These are phyloP conservation scores for Neurospora pannonica DNA, from an alignment of 495 filamentous ascomycete genomes.

Conservation along the genomic window DNA sequence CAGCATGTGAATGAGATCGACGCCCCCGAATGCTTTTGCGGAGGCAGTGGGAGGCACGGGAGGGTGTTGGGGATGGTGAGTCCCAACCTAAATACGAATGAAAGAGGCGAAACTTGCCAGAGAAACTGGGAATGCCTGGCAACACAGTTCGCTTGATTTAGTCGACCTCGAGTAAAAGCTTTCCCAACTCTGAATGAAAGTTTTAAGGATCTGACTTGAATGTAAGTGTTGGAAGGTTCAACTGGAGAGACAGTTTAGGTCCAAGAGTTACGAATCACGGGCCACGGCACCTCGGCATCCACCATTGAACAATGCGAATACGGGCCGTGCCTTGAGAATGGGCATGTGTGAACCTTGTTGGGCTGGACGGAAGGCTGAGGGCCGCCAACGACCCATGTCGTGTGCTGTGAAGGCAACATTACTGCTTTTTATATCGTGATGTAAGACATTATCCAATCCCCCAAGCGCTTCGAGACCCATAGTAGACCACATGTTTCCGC, in stretches of 20 bases:
- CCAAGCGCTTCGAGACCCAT: background rate
- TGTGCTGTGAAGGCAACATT: background rate
- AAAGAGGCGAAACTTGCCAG: background rate
- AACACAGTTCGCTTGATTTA: background rate
- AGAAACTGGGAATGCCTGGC: background rate
- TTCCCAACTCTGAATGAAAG: background rate
- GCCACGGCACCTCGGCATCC: background rate
- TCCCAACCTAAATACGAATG: background rate
- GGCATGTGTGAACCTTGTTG: background rate
- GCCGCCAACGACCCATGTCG: background rate
- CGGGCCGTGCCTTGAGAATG: background rate
- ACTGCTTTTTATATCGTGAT: background rate
- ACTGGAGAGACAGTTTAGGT: background rate
- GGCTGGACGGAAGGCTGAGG: background rate
- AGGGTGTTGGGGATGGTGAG: background rate
- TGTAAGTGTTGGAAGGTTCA: background rate
- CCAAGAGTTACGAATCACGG: background rate
- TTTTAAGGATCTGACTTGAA: background rate
- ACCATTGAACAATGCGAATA: background rate
- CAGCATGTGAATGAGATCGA: slow-evolving; percentile 4
- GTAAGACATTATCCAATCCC: background rate
- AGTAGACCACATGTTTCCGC: background rate
- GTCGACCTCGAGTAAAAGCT: background rate
- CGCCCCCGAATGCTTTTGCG: background rate
- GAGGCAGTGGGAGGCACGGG: too few species aligned